A percentile compares a stretch with the other conserved stretches of the same genome.
Conservation (phyloP, 2,329 filamentous ascomycete species). For the Monosporascus sp. region DNA sequence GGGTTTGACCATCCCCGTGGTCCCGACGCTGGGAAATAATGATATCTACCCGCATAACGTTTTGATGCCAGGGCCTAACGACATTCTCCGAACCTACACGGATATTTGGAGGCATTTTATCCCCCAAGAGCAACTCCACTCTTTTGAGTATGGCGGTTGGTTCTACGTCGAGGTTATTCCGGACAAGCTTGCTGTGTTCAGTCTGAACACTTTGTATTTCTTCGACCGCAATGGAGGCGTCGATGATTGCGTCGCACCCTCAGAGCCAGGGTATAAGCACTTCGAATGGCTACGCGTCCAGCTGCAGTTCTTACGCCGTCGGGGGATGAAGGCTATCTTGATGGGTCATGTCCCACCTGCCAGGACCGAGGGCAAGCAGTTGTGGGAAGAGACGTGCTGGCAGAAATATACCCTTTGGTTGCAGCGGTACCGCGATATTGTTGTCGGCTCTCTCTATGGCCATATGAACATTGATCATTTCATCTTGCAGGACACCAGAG, state of each 20-base stretch:
- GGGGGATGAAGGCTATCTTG: conserved; percentile 89
- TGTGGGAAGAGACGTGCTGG: conserved; percentile 97
- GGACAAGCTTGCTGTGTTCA: conserved; percentile 78
- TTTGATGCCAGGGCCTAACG: conserved; percentile 76
- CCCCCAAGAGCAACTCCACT: conserved; percentile 84
- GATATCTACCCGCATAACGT: conserved; percentile 98
- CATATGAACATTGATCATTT: conserved; percentile 99
- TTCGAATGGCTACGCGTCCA: conserved; percentile 95
- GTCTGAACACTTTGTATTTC: conserved; percentile 94
- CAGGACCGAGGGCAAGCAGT: conserved; percentile 73
- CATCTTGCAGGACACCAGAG: conserved; percentile 77
- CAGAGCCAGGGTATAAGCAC: conserved; percentile 86
- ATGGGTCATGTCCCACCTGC: conserved; percentile 93
- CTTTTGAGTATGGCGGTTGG: conserved; percentile 90
- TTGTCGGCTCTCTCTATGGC: conserved; percentile 74
- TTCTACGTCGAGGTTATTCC: conserved; percentile 92
- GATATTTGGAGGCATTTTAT: conserved; percentile 83
- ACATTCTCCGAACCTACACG: conserved; percentile 72
- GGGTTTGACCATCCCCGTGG: conserved; percentile 67
- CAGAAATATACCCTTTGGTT: conserved; percentile 94
- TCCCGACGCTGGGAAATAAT: conserved; percentile 94
- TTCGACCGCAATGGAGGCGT: conserved; percentile 91
- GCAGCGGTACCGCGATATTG: conserved; percentile 83
- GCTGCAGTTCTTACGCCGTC: conserved; percentile 72
- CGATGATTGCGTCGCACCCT: conserved; percentile 74